A percentile compares a stretch with the other conserved stretches of the same genome.
Evolutionary conservation across 305 asterid genomes (phyloP).

Genomic region (Andrographis paniculata): DNA sequence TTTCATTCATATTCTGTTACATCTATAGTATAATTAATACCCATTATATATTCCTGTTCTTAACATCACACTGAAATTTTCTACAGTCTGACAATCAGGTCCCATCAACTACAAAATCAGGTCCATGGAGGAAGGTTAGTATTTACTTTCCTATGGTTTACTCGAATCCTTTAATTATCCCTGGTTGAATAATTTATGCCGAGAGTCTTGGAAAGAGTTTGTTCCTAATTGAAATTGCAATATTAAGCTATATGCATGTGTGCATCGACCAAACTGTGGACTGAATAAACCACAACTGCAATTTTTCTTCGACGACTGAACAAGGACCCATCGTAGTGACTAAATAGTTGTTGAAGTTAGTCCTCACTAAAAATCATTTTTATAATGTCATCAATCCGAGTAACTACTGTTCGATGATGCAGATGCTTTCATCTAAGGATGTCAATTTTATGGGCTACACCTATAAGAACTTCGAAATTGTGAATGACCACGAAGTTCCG

Average conservation of each 20-base stretch:
- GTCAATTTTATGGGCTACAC: conserved; percentile 84
- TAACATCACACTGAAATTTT: conserved; percentile 9
- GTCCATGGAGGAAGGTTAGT: conserved; percentile 93
- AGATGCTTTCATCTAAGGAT: conserved; percentile 86
- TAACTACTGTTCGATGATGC: conserved; percentile 23
- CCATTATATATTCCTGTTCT: conserved; percentile 6
- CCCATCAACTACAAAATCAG: conserved; percentile 55
- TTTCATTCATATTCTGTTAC: conserved; percentile 22
- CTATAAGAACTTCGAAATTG: no score
- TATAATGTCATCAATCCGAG: no score
- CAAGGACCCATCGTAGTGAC: no score
- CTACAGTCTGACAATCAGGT: conserved; percentile 55
- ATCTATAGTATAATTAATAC: conserved; percentile 6
- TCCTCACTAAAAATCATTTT: conserved; percentile 1
- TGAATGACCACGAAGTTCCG: conserved; percentile 72
- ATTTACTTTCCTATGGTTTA: background rate
- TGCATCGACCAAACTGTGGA: no score
- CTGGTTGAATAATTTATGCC: no score
- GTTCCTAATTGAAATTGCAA: no score
- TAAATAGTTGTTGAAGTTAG: no score
- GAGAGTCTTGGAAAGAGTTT: no score
- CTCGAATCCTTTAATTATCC: conserved; percentile 2
- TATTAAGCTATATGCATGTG: no score
- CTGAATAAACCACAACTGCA: no score
- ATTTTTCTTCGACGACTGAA: no score